A percentile compares a stretch with the other conserved stretches of the same genome.
phyloP scores from a whole-genome alignment of 495 filamentous ascomycete genomes.

The Neurospora sublineolata region DNA sequence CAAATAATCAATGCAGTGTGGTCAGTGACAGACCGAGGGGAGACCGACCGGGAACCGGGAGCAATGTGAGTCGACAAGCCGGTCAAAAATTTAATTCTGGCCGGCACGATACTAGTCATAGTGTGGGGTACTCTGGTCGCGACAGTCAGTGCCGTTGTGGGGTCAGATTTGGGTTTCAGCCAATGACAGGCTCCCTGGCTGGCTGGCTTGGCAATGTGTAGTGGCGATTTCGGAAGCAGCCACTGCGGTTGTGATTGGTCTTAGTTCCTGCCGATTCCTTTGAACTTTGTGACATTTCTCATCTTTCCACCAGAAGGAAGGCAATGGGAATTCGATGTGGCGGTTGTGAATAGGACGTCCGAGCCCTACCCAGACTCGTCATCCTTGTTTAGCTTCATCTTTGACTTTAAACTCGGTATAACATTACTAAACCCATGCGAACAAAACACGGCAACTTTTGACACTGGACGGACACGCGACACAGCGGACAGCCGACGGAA shows the following conservation, averaged over 20 bases:
- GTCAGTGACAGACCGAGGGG: background rate
- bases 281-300: background rate
- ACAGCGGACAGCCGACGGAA: background rate
- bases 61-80: background rate
- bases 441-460: background rate
- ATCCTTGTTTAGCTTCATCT: background rate
- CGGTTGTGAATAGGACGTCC: background rate
- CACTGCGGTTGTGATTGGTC: background rate
- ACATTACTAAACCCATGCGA: background rate
- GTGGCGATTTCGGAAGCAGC: background rate
- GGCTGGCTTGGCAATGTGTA: background rate
- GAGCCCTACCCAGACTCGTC: background rate
- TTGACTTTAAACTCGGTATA: background rate
- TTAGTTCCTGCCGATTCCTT: background rate
- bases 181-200: background rate
- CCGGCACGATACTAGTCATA: background rate
- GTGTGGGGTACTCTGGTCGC: background rate
- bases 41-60: background rate
- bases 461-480: background rate
- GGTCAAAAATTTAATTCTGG: background rate
- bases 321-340: background rate
- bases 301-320: background rate
- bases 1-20: background rate
- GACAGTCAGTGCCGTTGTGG: background rate
- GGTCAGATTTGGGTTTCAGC: background rate